Evolutionary conservation across 352 stramenopile genomes (phyloP).

Genomic region (Globisporangium paddicum): DNA sequence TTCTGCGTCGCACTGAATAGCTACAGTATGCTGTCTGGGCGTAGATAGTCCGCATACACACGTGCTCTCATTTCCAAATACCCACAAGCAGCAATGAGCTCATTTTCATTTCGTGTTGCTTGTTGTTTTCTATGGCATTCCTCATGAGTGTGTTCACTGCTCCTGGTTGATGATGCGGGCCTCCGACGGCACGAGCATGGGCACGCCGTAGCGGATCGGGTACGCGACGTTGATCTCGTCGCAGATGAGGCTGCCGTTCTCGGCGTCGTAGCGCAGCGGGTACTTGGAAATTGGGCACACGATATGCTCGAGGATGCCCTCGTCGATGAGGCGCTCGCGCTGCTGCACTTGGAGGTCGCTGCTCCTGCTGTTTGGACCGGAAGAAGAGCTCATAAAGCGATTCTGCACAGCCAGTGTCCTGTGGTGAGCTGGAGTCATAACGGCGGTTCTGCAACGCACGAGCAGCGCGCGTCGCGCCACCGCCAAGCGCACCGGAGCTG

Average conservation of each 20-base stretch:
- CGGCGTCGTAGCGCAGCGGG: slow-evolving; percentile 63
- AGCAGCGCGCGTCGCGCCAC: slow-evolving; percentile 1
- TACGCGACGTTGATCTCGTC: slow-evolving; percentile 83
- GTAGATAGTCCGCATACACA: too few species aligned
- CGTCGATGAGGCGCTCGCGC: slow-evolving; percentile 36
- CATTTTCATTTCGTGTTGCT: not conserved
- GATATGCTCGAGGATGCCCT: slow-evolving; percentile 71
- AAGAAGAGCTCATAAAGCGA: not conserved
- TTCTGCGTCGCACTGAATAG: not conserved
- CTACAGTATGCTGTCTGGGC: not conserved
- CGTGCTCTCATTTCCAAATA: not conserved
- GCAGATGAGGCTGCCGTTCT: slow-evolving; percentile 62
- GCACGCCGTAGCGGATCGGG: slow-evolving; percentile 68
- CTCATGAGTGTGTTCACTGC: not conserved
- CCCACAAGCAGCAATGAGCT: not conserved
- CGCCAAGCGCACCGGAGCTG: not conserved
- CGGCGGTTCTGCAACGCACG: not conserved
- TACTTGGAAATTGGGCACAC: slow-evolving; percentile 86
- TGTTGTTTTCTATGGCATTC: not conserved
- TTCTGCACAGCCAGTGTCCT: not conserved
- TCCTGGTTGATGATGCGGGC: slow-evolving; percentile 50
- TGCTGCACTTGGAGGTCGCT: slow-evolving; percentile 9
- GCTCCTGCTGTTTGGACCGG: not conserved
- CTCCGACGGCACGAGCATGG: slow-evolving; percentile 70
- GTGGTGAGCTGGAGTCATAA: not conserved